These are phyloP conservation scores for Exutisphaerella laricina DNA, from an alignment of 2,329 filamentous ascomycete species.

Conservation along the genomic window DNA sequence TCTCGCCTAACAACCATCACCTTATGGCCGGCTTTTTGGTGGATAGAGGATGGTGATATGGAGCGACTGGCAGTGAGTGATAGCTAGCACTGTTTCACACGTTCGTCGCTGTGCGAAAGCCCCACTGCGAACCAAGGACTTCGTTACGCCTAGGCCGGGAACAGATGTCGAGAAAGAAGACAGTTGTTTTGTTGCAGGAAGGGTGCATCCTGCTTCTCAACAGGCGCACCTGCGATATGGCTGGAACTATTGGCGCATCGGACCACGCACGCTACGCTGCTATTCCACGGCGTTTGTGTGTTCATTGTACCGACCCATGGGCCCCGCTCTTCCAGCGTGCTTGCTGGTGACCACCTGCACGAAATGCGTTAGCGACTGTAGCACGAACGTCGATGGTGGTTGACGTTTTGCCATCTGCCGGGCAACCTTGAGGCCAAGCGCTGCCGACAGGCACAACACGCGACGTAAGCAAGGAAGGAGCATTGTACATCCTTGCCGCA, in stretches of 20 bases:
- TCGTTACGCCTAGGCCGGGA: neutral
- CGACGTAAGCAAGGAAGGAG: slow-evolving; percentile 13
- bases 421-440: slow-evolving; percentile 3
- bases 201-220: neutral
- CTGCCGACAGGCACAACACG: slow-evolving; percentile 12
- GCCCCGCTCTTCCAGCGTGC: too few relatives aligned
- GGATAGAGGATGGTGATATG: neutral
- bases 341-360: too few relatives aligned
- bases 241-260: too few relatives aligned
- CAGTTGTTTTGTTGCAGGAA: neutral
- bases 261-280: too few relatives aligned
- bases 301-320: too few relatives aligned
- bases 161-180: neutral
- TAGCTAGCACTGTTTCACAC: neutral
- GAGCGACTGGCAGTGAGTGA: neutral
- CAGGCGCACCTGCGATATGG: too few relatives aligned
- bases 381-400: too few relatives aligned
- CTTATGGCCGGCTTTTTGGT: too few relatives aligned
- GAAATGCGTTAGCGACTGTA: too few relatives aligned
- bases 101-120: neutral
- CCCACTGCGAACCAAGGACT: neutral
- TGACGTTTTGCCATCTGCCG: too few relatives aligned
- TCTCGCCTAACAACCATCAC: too few relatives aligned
- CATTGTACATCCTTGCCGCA: neutral
- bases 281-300: too few relatives aligned